phyloP scores from a whole-genome alignment of 192 early-diverging fungal species.

The Coemansia sp. region DNA sequence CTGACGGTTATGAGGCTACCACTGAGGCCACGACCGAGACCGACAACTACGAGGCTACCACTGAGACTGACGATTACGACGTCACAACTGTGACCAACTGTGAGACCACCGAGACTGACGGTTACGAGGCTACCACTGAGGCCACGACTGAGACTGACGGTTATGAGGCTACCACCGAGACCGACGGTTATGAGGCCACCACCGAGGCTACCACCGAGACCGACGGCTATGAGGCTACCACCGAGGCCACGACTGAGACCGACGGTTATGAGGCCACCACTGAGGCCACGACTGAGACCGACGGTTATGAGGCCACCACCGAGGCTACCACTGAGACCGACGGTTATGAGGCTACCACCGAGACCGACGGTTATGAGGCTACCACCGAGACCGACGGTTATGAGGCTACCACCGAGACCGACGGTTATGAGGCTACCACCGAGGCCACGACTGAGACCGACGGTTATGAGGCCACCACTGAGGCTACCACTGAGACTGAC shows the following conservation, averaged over 20 bases:
- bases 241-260: background rate
- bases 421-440: background rate
- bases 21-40: constrained; percentile 3
- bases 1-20: background rate
- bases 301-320: background rate
- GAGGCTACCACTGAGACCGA: background rate
- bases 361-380: background rate
- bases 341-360: background rate
- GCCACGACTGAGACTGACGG: background rate
- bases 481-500: background rate
- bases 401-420: background rate
- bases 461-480: background rate
- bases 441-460: background rate
- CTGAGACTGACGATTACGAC: background rate
- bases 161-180: background rate
- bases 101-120: background rate
- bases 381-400: background rate
- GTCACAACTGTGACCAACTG: background rate
- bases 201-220: background rate
- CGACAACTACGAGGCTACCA: background rate
- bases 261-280: background rate
- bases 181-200: background rate
- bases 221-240: background rate
- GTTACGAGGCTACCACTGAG: background rate
- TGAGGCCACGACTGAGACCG: background rate